phyloP scores from a whole-genome alignment of 495 filamentous ascomycete genomes.

The Penicillium waksmanii region DNA sequence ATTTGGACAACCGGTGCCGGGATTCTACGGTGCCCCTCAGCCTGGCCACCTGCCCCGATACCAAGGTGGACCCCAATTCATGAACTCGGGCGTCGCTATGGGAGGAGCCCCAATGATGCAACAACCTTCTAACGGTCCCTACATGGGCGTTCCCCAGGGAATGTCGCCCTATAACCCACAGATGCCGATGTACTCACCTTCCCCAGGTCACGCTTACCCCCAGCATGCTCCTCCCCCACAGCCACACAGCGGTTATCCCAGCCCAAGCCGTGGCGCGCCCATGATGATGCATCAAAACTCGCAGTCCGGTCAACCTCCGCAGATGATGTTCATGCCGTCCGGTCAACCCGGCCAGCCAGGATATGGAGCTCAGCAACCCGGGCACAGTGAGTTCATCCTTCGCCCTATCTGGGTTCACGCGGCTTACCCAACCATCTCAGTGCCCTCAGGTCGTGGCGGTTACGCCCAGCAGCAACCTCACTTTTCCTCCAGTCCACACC shows the following conservation, averaged over 20 bases:
- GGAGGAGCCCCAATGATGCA: conserved; percentile 85
- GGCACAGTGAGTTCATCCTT: conserved; percentile 62
- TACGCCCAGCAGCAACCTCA: conserved; percentile 64
- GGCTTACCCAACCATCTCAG: conserved; percentile 30
- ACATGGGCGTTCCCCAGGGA: conserved; percentile 55
- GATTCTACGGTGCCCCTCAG: conserved; percentile 59
- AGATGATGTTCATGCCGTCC: conserved; percentile 68
- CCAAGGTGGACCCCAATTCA: conserved; percentile 67
- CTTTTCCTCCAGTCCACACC: conserved; percentile 67
- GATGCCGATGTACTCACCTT: conserved; percentile 76
- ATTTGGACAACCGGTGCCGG: conserved; percentile 74
- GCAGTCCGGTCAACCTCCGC: conserved; percentile 68
- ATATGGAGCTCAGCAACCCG: conserved; percentile 64
- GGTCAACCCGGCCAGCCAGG: conserved; percentile 69
- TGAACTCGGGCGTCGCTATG: conserved; percentile 63
- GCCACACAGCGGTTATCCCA: conserved; percentile 79
- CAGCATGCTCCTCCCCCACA: conserved; percentile 64
- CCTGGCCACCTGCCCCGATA: conserved; percentile 34
- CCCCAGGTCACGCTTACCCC: conserved; percentile 66
- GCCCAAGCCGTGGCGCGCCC: conserved; percentile 73
- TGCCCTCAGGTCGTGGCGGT: conserved; percentile 59
- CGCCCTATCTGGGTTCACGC: conserved; percentile 5
- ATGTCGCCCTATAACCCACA: conserved; percentile 65
- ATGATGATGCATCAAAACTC: conserved; percentile 87
- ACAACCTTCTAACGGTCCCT: conserved; percentile 63